Conservation (phyloP, 208 protist genomes). For the Acanthamoeba triangularis region DNA sequence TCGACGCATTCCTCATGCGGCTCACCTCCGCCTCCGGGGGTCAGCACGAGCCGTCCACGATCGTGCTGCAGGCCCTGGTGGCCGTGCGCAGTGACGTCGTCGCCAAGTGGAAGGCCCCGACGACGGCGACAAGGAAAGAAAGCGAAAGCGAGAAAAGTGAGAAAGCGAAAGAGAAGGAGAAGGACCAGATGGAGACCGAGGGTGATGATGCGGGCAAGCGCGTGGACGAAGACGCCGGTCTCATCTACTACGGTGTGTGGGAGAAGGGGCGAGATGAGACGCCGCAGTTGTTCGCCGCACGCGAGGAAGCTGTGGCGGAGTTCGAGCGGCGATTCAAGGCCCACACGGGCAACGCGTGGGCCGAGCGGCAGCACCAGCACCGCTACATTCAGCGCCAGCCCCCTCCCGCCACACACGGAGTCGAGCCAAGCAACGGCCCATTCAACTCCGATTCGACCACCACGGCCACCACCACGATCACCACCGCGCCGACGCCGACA, state of each 20-base stretch:
- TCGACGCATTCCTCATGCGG: constrained; percentile 2
- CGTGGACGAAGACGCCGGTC: too few relatives aligned
- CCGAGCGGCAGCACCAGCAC: not conserved
- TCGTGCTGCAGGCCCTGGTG: not conserved
- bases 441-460: not conserved
- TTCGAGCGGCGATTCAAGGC: not conserved
- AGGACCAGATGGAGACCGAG: too few relatives aligned
- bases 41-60: not conserved
- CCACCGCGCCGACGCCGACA: not conserved
- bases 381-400: not conserved
- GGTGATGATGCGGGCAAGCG: too few relatives aligned
- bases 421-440: not conserved
- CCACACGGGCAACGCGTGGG: not conserved
- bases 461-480: too few relatives aligned
- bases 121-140: too few relatives aligned
- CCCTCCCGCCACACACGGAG: too few relatives aligned
- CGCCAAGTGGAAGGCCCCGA: too few relatives aligned
- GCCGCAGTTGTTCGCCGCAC: not conserved
- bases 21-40: not conserved
- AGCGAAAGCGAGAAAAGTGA: too few relatives aligned
- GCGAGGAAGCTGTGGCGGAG: not conserved
- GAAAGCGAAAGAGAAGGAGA: too few relatives aligned
- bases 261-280: not conserved
- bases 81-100: not conserved
- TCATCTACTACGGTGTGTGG: not conserved